Base-by-base conservation (phyloP, 2,329 filamentous ascomycete species). In the Aspergillus caelatus region DNA sequence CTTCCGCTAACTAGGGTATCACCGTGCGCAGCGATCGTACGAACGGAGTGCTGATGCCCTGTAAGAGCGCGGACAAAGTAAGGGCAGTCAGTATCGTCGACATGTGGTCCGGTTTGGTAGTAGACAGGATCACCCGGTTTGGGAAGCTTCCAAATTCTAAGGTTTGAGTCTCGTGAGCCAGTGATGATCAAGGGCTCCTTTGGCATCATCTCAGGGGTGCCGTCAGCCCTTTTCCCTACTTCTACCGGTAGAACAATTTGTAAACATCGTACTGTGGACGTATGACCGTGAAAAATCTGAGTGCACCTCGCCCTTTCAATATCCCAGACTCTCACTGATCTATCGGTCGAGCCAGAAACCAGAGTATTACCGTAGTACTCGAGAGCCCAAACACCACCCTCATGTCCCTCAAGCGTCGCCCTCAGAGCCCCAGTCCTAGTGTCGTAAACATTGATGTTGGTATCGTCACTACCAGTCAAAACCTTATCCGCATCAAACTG, bases 401-500 rank as follows among this genome's bases (percentile, higher is more conserved):
- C 95, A 70, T 99, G 95, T 2, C 95, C 95, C 72, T 94, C 90
- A 2, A 99, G 87, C 67, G 91, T 92, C 73, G 89, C 92, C 55
- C 91, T 88, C 41, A 97, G 81, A 67, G 91, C 91, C 63, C 95
- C 95, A 0, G 94, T 97, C 80, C 95, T 96, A 14, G 95, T 98
- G 74, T 98, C 94, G 77, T 98, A 99, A 36, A 99, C 93, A 72
- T 99, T 94, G 72, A 99, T 99, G 66, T 97, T 89, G 4, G 94
- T 97, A 75, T 99, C 95, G 75, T 99, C 95, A 74, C 94, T 98
- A 30, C 95, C 95, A 1, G 95, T 99, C 69, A 99, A 86, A 69
- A 99, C 97, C 80, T 98, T 98, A 82, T 99, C 94, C 56, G 94
- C 92, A 74, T 99, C 95, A 72, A 99, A 99, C 76, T 99, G 94